Percentiles rank a stretch among this genome's conserved stretches.
Evolutionary conservation across 2,329 filamentous ascomycete species (phyloP).

Genomic region (Chaetomium sp.): DNA sequence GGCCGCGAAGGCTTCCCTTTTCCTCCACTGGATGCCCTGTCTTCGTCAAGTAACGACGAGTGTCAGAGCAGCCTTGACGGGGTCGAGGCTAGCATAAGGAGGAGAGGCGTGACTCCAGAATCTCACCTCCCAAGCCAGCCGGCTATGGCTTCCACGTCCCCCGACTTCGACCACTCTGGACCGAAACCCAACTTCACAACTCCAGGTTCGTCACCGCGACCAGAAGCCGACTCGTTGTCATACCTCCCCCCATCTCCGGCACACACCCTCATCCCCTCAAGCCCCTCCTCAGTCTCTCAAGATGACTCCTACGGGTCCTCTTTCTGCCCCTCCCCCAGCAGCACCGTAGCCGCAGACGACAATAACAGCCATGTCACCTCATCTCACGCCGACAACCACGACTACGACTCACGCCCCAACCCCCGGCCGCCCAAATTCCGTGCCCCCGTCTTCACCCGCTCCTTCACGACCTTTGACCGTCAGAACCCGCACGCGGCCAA

Average conservation of each 20-base stretch:
- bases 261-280: no score
- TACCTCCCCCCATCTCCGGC: no score
- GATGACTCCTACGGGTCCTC: not conserved
- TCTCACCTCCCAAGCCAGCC: no score
- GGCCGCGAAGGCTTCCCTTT: not conserved
- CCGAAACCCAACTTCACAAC: no score
- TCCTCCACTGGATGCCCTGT: not conserved
- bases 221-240: no score
- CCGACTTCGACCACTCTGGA: no score
- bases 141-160: no score
- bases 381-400: not conserved
- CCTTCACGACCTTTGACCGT: conserved; percentile 68
- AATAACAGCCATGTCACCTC: not conserved
- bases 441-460: conserved; percentile 63
- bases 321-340: not conserved
- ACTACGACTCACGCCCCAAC: not conserved
- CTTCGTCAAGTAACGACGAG: not conserved
- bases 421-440: conserved; percentile 30
- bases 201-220: no score
- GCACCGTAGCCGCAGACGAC: not conserved
- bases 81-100: no score
- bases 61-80: no score
- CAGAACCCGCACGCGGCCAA: conserved; percentile 59
- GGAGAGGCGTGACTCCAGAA: no score
- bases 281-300: no score